These are phyloP conservation scores for Periconia sp. DNA, from an alignment of 2,329 filamentous ascomycete genomes.

Conservation along the genomic window DNA sequence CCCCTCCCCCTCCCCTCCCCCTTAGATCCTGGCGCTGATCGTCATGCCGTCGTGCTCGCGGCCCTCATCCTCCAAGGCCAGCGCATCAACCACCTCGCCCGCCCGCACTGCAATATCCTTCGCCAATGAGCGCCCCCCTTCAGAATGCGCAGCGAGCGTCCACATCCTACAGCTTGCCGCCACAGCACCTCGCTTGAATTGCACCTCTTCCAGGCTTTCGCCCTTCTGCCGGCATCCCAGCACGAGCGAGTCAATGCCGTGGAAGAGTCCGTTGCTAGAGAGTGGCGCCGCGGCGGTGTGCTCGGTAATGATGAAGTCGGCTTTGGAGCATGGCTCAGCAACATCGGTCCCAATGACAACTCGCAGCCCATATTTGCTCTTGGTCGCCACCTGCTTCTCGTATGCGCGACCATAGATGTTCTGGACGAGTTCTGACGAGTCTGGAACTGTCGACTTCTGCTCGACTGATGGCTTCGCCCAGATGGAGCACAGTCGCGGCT, in stretches of 20 bases:
- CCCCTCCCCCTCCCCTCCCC: conserved; percentile 5
- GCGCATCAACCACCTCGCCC: conserved; percentile 37
- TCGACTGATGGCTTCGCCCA: conserved; percentile 38
- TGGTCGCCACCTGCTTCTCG: conserved; percentile 43
- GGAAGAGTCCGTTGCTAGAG: conserved; percentile 29
- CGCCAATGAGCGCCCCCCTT: conserved; percentile 41
- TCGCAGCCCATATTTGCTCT: conserved; percentile 35
- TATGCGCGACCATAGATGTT: conserved; percentile 43
- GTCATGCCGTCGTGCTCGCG: conserved; percentile 22
- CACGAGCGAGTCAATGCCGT: conserved; percentile 38
- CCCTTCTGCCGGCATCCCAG: conserved; percentile 43
- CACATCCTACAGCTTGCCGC: conserved; percentile 37
- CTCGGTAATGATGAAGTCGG: conserved; percentile 41
- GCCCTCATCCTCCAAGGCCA: conserved; percentile 21
- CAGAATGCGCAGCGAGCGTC: conserved; percentile 39
- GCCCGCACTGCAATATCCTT: conserved; percentile 43
- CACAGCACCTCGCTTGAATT: conserved; percentile 44
- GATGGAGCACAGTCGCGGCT: conserved; percentile 42
- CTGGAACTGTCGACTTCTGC: conserved; percentile 23
- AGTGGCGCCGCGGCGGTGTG: conserved; percentile 17
- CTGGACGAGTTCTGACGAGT: conserved; percentile 38
- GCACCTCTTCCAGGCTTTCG: conserved; percentile 45
- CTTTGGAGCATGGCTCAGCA: conserved; percentile 27
- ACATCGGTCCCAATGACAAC: conserved; percentile 34
- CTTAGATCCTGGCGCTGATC: conserved; percentile 41